Evolutionary conservation across 352 stramenopile genomes (phyloP), one percentile per base, ranked within the genome.

Genomic region (Pythium graminicola): DNA sequence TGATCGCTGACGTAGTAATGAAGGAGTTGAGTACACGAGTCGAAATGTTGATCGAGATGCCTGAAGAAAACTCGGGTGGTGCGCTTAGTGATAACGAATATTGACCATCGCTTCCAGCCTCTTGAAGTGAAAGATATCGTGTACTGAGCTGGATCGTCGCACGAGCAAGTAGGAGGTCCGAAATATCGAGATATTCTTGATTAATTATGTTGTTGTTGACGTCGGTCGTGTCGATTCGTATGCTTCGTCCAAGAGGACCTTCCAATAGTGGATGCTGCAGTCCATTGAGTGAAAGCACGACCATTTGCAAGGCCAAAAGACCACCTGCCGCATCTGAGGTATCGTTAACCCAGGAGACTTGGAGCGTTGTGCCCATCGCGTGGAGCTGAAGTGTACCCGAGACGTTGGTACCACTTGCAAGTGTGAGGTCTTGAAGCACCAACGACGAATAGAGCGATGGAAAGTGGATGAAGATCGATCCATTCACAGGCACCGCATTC

Each of bases 151-250:
- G 8, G 3, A 85, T 71, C 6, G 48, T 50, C 4, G 78, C 70
- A 57, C 65, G 70, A 17, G 54, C 32, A 2, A 91, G 58, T 3
- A 73, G 16, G 5, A 67, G 23, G 20, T 31, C 28, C 2, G 65
- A 76, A 0, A 67, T 62, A 36, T 83, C 62, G 33, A 81, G 53
- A 29, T 70, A 64, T 3, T 23, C 47, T 51, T 89, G 81, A 38
- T 91, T 74, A 17, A 89, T 80, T 11, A 86, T 45, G 9, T 40
- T 50, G 22, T 45, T 59, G 45, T 48, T 27, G 14, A 9, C 51
- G 52, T 86, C 70, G 7, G 79, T 53, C 5, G 73, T 88, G 4
- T 86, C 69, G 13, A 90, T 19, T 3, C 76, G 62, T 11, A 88
- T 45, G 10, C 41, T 48, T 26, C 49, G 53, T 0, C 76, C 80